These are phyloP conservation scores for Lactarius trivialis DNA, from an alignment of 768 basidiomycete species.

Conservation along the genomic window DNA sequence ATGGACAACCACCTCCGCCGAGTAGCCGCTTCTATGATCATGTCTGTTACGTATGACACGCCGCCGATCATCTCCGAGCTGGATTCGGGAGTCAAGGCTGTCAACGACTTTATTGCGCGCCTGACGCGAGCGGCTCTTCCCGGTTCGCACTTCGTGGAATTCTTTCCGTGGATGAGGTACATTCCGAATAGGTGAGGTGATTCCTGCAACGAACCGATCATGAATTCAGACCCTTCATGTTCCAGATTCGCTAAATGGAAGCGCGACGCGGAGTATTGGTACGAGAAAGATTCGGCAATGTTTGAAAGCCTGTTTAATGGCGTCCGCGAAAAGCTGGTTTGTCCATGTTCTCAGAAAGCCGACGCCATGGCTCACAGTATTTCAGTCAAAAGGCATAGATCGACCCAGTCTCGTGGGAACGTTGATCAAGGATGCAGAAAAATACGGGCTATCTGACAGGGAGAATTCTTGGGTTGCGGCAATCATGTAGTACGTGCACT, in stretches of 20 bases:
- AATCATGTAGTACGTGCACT: not conserved
- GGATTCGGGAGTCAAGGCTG: not conserved
- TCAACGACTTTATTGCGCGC: not conserved
- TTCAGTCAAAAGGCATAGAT: not conserved
- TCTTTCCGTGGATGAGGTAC: slow-evolving; percentile 16
- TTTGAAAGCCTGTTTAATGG: slow-evolving; percentile 4
- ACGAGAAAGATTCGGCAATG: slow-evolving; percentile 4
- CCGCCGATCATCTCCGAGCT: not conserved
- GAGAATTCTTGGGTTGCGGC: not conserved
- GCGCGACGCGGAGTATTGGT: slow-evolving; percentile 4
- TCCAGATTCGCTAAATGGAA: slow-evolving; percentile 16
- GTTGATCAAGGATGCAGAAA: not conserved
- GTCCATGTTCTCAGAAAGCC: not conserved
- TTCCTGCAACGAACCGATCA: not conserved
- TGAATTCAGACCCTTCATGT: not conserved
- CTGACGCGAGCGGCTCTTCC: not conserved
- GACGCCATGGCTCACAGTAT: not conserved
- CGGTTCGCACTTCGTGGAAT: slow-evolving; percentile 13
- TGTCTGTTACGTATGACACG: slow-evolving; percentile 15
- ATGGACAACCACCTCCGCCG: not conserved
- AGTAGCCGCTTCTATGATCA: slow-evolving; percentile 6
- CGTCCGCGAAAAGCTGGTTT: slow-evolving; percentile 1
- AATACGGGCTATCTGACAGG: not conserved
- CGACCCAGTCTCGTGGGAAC: not conserved
- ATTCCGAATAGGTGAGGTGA: not conserved